Conservation (phyloP, 78 protist genomes). For the Monocercomonoides exilis region DNA sequence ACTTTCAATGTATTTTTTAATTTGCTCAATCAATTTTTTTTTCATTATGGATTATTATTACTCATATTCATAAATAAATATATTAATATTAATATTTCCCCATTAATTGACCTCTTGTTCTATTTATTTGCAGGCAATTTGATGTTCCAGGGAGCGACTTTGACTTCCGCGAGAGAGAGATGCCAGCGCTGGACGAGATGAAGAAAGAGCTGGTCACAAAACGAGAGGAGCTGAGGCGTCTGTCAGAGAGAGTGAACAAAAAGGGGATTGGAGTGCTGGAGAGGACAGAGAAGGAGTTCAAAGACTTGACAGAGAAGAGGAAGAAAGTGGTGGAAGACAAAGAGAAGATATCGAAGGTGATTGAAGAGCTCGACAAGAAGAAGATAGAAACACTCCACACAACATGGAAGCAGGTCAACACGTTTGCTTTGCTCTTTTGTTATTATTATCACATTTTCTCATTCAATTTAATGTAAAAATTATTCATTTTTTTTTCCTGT, state of each 20-base stretch:
- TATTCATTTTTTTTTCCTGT: too few species aligned
- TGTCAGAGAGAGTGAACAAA: conserved; percentile 66
- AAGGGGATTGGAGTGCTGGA: conserved; percentile 54
- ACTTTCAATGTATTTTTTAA: too few species aligned
- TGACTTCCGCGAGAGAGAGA: background rate
- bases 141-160: background rate
- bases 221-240: background rate
- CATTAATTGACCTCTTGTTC: background rate
- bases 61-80: too few species aligned
- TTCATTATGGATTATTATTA: too few species aligned
- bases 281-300: conserved; percentile 72
- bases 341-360: conserved; percentile 60
- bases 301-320: conserved; percentile 68
- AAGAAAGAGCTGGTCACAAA: background rate
- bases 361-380: conserved; percentile 74
- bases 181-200: background rate
- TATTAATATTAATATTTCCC: too few species aligned
- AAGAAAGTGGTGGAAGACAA: conserved; percentile 74
- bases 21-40: too few species aligned
- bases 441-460: too few species aligned
- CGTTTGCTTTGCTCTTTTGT: background rate
- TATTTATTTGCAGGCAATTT: background rate
- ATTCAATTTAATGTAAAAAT: too few species aligned
- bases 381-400: conserved; percentile 71
- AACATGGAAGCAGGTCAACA: conserved; percentile 71